Base-by-base conservation (phyloP, 257 asterid species). In the Mentha longifolia region DNA sequence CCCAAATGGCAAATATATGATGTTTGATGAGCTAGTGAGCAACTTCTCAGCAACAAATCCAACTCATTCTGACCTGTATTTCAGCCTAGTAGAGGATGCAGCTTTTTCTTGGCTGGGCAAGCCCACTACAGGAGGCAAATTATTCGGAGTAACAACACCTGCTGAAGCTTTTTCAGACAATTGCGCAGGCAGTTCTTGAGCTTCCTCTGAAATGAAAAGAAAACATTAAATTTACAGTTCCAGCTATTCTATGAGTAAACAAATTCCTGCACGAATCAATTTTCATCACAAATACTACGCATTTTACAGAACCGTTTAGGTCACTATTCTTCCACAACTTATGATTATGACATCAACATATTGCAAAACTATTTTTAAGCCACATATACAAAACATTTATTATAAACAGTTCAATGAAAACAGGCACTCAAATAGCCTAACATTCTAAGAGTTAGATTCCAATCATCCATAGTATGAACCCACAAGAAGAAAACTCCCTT, bases 171-270 rank as follows among this genome's bases (percentile, higher is more conserved):
- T 78, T 67, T 73, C 85, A 16, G 49, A 78, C 9, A 75, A 22
- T 54, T 52, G 72, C 54, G 50, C 64, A 49, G 80, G 77, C 80
- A 87, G 73, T 73, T 80, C 90, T 55, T 77, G 85, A 66, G 82
- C 86, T 86, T 92, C 97, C 87, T 90, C 97, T 92, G 81, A 68
- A 66, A 69, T 50, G 52, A 78, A 67, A 41, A 73, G 62, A 46
- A 35, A 82, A 78, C 70, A 28, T 25, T 61, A 49, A 17, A 56
- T 35, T 22, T 25, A 51, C 47, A 31, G 31, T 28, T 28, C 31
- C 31, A 28, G 31, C 31, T 28, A 28, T 28, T 28, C 1, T 8
- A 33, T 15, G 43, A 61, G 62, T 54, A 77, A 61, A 20, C 7
- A 17, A 77, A 43, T 28, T 9, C 17, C 60, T 42, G 31, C 61